Conservation (phyloP, 2,329 filamentous ascomycete species). For the Monilinia polystroma region DNA sequence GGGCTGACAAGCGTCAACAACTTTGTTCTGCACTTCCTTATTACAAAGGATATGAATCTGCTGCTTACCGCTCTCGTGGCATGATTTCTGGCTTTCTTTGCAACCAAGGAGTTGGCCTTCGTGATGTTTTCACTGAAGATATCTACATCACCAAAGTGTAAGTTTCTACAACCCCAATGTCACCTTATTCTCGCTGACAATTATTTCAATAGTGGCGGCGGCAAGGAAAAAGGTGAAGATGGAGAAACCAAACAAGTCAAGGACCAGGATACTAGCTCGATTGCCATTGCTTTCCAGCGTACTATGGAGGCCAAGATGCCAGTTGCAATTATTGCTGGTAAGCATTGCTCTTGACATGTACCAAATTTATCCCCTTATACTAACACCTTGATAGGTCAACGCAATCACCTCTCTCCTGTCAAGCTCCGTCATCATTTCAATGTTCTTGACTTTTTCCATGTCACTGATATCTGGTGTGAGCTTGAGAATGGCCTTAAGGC, state of each 20-base stretch:
- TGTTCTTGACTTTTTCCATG: constrained; percentile 66
- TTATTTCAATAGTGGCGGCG: constrained; percentile 51
- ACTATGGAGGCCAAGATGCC: constrained; percentile 50
- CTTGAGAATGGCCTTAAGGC: constrained; percentile 42
- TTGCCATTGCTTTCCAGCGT: constrained; percentile 38
- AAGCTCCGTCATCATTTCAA: constrained; percentile 59
- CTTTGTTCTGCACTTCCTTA: constrained; percentile 64
- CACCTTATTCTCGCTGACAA: constrained; percentile 23
- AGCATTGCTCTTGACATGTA: constrained; percentile 27
- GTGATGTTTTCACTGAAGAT: constrained; percentile 59
- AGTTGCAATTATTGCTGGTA: constrained; percentile 56
- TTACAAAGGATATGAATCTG: constrained; percentile 61
- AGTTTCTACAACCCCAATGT: constrained; percentile 35
- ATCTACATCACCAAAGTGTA: constrained; percentile 64
- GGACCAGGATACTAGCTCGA: constrained; percentile 45
- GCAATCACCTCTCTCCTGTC: constrained; percentile 48
- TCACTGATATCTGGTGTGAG: constrained; percentile 69
- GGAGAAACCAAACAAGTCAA: constrained; percentile 45
- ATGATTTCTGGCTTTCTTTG: constrained; percentile 59
- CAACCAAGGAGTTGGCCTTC: constrained; percentile 52
- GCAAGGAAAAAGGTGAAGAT: constrained; percentile 47
- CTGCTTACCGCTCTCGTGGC: constrained; percentile 52
- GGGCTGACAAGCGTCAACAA: constrained; percentile 57
- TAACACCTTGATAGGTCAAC: constrained; percentile 47
- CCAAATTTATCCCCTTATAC: neutral